Base-by-base conservation (phyloP, 176 grass and related monocot species). In the Oryza rufipogon region DNA sequence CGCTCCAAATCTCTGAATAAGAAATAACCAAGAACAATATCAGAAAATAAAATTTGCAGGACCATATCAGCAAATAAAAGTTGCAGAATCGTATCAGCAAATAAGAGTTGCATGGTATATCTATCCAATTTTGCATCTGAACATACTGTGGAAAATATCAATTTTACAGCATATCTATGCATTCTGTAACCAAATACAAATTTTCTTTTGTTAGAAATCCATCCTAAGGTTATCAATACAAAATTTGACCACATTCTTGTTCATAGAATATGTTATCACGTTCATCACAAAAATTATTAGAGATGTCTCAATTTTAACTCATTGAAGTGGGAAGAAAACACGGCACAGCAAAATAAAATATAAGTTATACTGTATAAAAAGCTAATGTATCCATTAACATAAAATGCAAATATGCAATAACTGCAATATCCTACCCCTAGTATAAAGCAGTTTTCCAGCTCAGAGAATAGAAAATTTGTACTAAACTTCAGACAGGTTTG, bases 1-100 rank as follows among this genome's bases (percentile, higher is more conserved):
- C 93, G 93, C 75, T 99, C 96, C 89, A 95, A 87, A 16, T 87
- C 89, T 78, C 96, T 99, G 89, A 82, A 91, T 51, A 93, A 88
- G 70, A 85, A 92, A 90, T 32, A 92, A 73, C 46, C 80, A 86
- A 64, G 47, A 86, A 86, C 22, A 25, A 91, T 70, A 14, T 94
- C 70, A 91, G 71, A 56, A 88, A 54, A 64, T 20, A 83, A 11
- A 46, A 33, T 9, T 54, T 6, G 11, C 9, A 66, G 47, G 83
- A 86, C 30, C 25, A 91, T 74, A 17, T 94, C 70, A 91, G 67
- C 66, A 88, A 54, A 64, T 20, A 83, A 11, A 46, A 33, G 11
- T 54, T 6, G 11, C 9, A 66, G 47, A 86, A 86, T 22, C 25
- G 88, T 74, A 17, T 94, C 15, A 74, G 72, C 58, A 88, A 58